Base-by-base conservation (phyloP, 2,329 filamentous ascomycete genomes). In the Coleophoma crateriformis region DNA sequence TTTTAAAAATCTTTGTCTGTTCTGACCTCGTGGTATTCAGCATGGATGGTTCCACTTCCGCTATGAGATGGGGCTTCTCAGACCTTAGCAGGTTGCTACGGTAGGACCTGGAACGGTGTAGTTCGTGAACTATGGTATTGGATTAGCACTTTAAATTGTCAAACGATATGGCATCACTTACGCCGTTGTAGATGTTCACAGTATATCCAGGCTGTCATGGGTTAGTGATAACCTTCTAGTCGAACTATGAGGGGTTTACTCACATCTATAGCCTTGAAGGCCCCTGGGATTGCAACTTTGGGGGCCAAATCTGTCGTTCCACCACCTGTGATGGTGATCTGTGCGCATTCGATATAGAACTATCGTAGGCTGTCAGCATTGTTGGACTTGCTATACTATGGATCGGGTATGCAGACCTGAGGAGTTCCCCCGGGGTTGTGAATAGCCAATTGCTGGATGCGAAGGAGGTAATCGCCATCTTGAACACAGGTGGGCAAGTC, bases 301-400 rank as follows among this genome's bases (percentile, higher is more conserved):
- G 49, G 49, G 13, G 13, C 12, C n/a, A 41, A 38, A 17, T 32
- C 43, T 4, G 39, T 46, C 7, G 38, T 37, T n/a, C 49, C 49
- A 14, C 35, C 35, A 7, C 35, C 35, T n/a, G 60, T 62, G 15
- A 64, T 57, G 12, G 54, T 61, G 2, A 64, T 44, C 43, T 64
- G 62, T 0, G 62, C 62, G 37, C 63, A 65, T 13, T 51, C 52
- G 39, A 64, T 58, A 39, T 65, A 65, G 52, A 64, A 65, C 47
- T 57, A 38, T 19, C 17, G 33, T 33, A 50, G n/a, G 14, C 27
- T 38, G 19, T 27, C 17, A n/a, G 35, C 22, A 32, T 35, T 45
- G 43, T 33, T 14, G 40, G 20, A 43, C 34, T 7, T 42, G 7
- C 4, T 22, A 11, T 14, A 17, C 15, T 22, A 12, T 11, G 10